These are phyloP conservation scores for Glebionis coronaria DNA, from an alignment of 129 eudicot species.

Conservation along the genomic window DNA sequence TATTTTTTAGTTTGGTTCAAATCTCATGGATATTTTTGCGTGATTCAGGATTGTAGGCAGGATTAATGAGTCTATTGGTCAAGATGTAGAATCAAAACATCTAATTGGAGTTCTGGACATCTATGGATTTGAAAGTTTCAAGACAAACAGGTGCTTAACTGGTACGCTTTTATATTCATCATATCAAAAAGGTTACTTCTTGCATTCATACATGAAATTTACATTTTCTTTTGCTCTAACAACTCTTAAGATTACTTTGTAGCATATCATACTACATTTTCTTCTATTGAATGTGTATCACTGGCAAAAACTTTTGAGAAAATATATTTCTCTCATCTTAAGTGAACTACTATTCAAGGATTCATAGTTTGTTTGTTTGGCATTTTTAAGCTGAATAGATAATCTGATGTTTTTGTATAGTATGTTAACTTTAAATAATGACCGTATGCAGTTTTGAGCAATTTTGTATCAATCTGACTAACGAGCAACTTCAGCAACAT, in stretches of 20 bases:
- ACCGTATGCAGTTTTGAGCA: slow-evolving; percentile 89
- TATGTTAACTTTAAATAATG: slow-evolving; percentile 17
- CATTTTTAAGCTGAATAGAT: neutral
- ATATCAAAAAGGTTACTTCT: slow-evolving; percentile 38
- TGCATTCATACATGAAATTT: slow-evolving; percentile 19
- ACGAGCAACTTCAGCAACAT: slow-evolving; percentile 98
- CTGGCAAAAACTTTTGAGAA: no score
- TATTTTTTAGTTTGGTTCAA: slow-evolving; percentile 11
- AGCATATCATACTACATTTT: slow-evolving; percentile 11
- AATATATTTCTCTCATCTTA: no score
- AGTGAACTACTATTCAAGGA: no score
- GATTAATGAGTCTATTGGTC: slow-evolving; percentile 92
- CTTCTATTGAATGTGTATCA: slow-evolving; percentile 4
- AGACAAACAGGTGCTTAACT: slow-evolving; percentile 98
- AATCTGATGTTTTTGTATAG: slow-evolving; percentile 11
- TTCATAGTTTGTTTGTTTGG: no score
- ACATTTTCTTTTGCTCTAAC: slow-evolving; percentile 3
- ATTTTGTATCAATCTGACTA: slow-evolving; percentile 91
- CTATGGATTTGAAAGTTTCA: slow-evolving; percentile 99
- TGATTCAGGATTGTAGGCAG: slow-evolving; percentile 74
- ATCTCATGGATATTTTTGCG: slow-evolving; percentile 12
- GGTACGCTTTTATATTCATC: slow-evolving; percentile 82
- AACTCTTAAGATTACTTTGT: slow-evolving; percentile 20
- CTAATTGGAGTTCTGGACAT: slow-evolving; percentile 95
- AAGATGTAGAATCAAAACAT: slow-evolving; percentile 76